A percentile compares a stretch with the other conserved stretches of the same genome.
Conservation (phyloP, 225 moss, liverwort and hornwort genomes). For the Pseudoscleropodium purum region DNA sequence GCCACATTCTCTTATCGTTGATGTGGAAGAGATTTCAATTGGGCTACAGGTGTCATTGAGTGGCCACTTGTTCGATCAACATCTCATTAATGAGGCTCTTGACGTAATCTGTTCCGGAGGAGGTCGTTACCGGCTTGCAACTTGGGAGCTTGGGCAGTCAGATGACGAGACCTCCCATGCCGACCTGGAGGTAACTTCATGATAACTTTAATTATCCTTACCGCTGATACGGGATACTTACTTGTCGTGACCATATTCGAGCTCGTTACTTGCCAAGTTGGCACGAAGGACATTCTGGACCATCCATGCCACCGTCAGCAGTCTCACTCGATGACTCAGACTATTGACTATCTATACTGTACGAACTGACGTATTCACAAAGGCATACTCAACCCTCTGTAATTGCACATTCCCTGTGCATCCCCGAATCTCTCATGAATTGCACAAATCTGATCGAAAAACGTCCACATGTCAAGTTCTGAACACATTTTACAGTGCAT, state of each 20-base stretch:
- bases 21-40: background rate
- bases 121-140: constrained; percentile 77
- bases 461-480: background rate
- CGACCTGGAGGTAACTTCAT: constrained; percentile 56
- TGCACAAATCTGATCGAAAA: background rate
- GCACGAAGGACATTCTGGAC: background rate
- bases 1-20: background rate
- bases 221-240: background rate
- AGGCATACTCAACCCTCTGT: background rate
- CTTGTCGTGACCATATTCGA: background rate
- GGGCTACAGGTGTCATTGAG: constrained; percentile 62
- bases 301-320: background rate
- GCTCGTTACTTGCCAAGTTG: background rate
- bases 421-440: background rate
- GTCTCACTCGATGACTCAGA: constrained; percentile 4
- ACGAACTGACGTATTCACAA: background rate
- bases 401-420: background rate
- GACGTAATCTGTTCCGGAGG: constrained; percentile 75
- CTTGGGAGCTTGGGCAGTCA: constrained; percentile 76
- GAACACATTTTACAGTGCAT: background rate
- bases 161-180: constrained; percentile 86
- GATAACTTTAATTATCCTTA: background rate
- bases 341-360: background rate
- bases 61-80: constrained; percentile 92
- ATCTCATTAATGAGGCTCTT: constrained; percentile 92